Evolutionary conservation across 768 basidiomycete species (phyloP).

Genomic region (Boletus eberwhitei): DNA sequence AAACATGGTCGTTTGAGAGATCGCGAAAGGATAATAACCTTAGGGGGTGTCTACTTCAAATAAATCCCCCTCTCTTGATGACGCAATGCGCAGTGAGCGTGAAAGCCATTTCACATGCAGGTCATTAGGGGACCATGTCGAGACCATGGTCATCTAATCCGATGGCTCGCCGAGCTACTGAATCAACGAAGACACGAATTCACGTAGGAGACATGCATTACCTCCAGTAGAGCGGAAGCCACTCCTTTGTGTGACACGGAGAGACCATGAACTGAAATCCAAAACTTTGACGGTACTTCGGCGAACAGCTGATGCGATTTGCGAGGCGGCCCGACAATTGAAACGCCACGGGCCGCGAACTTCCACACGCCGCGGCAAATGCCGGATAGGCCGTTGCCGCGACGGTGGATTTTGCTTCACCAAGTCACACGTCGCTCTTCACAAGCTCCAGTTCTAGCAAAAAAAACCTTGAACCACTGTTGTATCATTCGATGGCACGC

Average conservation of each 20-base stretch:
- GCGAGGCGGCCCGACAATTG: background rate
- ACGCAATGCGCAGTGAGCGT: constrained; percentile 29
- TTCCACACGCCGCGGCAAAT: constrained; percentile 13
- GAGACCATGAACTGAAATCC: background rate
- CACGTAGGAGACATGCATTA: background rate
- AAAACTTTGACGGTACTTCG: no score
- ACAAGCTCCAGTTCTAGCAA: background rate
- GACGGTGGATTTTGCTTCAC: background rate
- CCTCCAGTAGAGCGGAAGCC: background rate
- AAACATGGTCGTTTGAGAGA: constrained; percentile 18
- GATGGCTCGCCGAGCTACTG: background rate
- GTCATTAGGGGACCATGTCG: background rate
- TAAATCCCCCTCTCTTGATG: constrained; percentile 7
- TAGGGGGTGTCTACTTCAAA: background rate
- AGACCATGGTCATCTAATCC: background rate
- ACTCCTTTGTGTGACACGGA: no score
- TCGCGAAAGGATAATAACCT: background rate
- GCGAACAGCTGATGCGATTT: background rate
- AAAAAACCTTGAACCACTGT: background rate
- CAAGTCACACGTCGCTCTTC: background rate
- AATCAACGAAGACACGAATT: background rate
- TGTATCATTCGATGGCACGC: constrained; percentile 56
- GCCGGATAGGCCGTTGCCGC: constrained; percentile 1
- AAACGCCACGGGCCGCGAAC: constrained; percentile 1
- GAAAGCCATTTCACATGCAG: background rate